A percentile compares a stretch with the other conserved stretches of the same genome.
These are phyloP conservation scores for Nothophoma quercina DNA, from an alignment of 2,329 filamentous ascomycete genomes.

Conservation along the genomic window DNA sequence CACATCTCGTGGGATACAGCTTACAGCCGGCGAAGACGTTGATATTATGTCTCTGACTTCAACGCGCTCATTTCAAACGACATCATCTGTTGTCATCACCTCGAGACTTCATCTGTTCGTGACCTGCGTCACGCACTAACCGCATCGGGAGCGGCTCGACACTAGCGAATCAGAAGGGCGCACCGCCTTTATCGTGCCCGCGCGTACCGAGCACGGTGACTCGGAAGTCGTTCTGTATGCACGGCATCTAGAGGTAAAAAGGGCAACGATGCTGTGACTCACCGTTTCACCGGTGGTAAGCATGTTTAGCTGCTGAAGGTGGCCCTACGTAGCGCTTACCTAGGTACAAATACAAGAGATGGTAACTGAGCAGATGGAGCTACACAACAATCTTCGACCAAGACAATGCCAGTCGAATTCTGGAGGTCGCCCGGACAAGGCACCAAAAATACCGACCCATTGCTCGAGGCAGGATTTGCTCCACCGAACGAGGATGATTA, in stretches of 20 bases:
- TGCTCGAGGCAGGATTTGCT: constrained; percentile 18
- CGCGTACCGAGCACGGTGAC: neutral
- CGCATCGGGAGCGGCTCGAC: neutral
- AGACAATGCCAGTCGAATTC: constrained; percentile 11
- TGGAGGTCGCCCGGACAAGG: constrained; percentile 15
- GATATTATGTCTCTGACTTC: too few relatives aligned
- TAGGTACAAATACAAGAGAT: neutral
- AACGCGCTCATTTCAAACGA: too few relatives aligned
- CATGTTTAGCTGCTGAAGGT: neutral
- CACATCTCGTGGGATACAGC: too few relatives aligned
- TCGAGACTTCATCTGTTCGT: too few relatives aligned
- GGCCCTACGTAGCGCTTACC: neutral
- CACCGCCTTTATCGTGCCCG: neutral
- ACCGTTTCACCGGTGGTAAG: neutral
- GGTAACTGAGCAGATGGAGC: too few relatives aligned
- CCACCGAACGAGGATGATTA: neutral
- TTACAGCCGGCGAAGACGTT: too few relatives aligned
- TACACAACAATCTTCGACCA: neutral
- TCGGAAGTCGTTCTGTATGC: neutral
- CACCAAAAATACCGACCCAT: constrained; percentile 15
- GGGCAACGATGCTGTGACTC: neutral
- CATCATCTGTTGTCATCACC: too few relatives aligned
- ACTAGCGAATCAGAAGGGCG: neutral
- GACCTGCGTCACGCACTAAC: neutral
- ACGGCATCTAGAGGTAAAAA: neutral